Base-by-base conservation (phyloP, 2,329 filamentous ascomycete species). In the Fusarium sp. region DNA sequence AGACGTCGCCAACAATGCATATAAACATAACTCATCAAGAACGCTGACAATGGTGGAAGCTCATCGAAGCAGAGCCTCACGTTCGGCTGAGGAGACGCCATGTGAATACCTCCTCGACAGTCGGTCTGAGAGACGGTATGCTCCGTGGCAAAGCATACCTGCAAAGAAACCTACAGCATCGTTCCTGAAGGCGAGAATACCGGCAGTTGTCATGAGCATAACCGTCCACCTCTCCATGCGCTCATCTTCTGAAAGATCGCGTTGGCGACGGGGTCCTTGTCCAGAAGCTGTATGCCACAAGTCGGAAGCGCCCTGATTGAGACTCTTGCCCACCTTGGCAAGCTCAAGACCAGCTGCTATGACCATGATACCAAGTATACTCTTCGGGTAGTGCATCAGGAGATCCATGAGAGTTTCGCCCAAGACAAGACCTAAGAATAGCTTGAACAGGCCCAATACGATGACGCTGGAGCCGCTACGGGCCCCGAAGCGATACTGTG, bases 401-500 rank as follows among this genome's bases (percentile, higher is more conserved):
- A 97, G 79, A 22, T 86, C 85, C 6, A 95, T 84, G n/a, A 98
- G 86, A 1, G 89, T 89, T 51, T 91, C 88, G 0, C 93, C 92
- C 47, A 94, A 91, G 30, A 93, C 76, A 0, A 97, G 77, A 0
- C 95, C 95, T 1, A 98, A 83, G 0, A 91, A 8, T 8, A 97
- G 79, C 79, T 98, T 98, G 66, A 92, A 81, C 0, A 88, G 47
- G 0, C 95, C 95, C 0, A 98, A 87, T 25, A 97, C 78, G 56
- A 98, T 89, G 66, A 98, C 87, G 73, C 91, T 94, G 0, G 93
- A 89, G 12, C 95, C 95, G 63, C 93, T 97, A 50, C 95, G 90
- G 7, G 95, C 95, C 1, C 95, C 95, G 73, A 98, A 98, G 7
- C 94, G 90, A 79, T 94, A 93, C 78, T 98, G 95, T 0, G 92